A percentile compares a stretch with the other conserved stretches of the same genome.
Conservation (phyloP, 192 early-diverging fungal species). For the Backusella tarrabulga region DNA sequence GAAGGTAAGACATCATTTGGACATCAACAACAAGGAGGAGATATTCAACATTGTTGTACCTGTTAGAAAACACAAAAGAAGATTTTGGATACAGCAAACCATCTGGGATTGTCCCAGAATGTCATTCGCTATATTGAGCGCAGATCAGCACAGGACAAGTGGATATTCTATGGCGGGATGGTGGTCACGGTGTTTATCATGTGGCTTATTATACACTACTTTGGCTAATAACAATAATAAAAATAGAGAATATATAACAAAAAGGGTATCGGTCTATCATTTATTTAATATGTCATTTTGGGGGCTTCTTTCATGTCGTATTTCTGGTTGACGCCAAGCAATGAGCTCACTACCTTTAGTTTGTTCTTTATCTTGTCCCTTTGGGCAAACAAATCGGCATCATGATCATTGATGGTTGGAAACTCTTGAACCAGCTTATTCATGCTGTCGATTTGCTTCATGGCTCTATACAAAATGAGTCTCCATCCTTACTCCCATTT, state of each 20-base stretch:
- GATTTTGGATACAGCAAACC: slow-evolving; percentile 55
- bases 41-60: not conserved
- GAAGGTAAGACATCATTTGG: slow-evolving; percentile 40
- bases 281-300: slow-evolving; percentile 29
- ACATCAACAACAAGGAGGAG: not conserved
- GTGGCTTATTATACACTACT: slow-evolving; percentile 56
- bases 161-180: slow-evolving; percentile 58
- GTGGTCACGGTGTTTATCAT: slow-evolving; percentile 47
- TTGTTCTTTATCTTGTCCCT: slow-evolving; percentile 55
- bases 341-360: slow-evolving; percentile 46
- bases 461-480: slow-evolving; percentile 30
- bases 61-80: slow-evolving; percentile 54
- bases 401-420: slow-evolving; percentile 48
- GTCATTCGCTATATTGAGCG: slow-evolving; percentile 59
- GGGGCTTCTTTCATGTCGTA: slow-evolving; percentile 14
- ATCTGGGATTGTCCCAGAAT: slow-evolving; percentile 58
- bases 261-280: not conserved
- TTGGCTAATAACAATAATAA: slow-evolving; percentile 28
- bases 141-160: slow-evolving; percentile 54
- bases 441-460: slow-evolving; percentile 46
- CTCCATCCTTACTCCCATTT: not conserved
- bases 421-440: slow-evolving; percentile 41
- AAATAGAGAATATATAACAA: not conserved
- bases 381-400: slow-evolving; percentile 46
- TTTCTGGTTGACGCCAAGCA: slow-evolving; percentile 38